phyloP scores from a whole-genome alignment of 2,329 filamentous ascomycete genomes.

The Bretziella fagacearum region DNA sequence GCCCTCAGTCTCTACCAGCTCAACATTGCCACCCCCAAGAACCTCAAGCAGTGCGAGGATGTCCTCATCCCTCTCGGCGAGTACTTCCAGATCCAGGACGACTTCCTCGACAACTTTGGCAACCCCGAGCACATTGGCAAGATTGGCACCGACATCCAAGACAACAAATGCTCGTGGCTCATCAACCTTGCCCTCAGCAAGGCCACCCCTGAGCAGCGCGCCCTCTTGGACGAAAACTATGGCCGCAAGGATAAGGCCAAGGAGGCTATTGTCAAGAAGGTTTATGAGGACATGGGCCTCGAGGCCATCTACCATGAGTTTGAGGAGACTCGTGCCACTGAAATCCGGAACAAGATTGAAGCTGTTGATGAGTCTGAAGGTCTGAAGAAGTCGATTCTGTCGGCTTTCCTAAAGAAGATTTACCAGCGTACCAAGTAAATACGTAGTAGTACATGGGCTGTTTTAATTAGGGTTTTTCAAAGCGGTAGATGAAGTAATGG shows the following conservation, averaged over 20 bases:
- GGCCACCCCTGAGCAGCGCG: constrained; percentile 68
- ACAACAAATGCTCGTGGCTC: constrained; percentile 99
- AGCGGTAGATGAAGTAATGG: not conserved
- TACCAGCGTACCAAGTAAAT: constrained; percentile 90
- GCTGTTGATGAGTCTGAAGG: constrained; percentile 72
- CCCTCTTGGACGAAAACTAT: constrained; percentile 81
- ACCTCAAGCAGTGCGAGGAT: constrained; percentile 74
- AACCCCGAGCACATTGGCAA: constrained; percentile 88
- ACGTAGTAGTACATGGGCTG: not conserved
- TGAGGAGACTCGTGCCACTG: constrained; percentile 71
- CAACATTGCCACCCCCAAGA: constrained; percentile 68
- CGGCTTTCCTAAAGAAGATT: constrained; percentile 85
- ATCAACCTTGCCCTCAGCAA: constrained; percentile 82
- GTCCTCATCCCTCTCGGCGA: constrained; percentile 95
- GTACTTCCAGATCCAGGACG: constrained; percentile 98
- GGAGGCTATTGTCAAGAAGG: constrained; percentile 72
- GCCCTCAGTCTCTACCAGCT: constrained; percentile 77
- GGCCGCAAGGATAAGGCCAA: constrained; percentile 72
- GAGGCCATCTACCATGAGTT: constrained; percentile 73
- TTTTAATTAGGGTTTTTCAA: not conserved
- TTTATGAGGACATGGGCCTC: constrained; percentile 74
- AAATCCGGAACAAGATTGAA: constrained; percentile 59
- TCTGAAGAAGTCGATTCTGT: constrained; percentile 78
- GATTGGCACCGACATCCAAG: constrained; percentile 96
- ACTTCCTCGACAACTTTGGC: constrained; percentile 97